These are phyloP conservation scores for Russula lepida DNA, from an alignment of 768 basidiomycete species.

Conservation along the genomic window DNA sequence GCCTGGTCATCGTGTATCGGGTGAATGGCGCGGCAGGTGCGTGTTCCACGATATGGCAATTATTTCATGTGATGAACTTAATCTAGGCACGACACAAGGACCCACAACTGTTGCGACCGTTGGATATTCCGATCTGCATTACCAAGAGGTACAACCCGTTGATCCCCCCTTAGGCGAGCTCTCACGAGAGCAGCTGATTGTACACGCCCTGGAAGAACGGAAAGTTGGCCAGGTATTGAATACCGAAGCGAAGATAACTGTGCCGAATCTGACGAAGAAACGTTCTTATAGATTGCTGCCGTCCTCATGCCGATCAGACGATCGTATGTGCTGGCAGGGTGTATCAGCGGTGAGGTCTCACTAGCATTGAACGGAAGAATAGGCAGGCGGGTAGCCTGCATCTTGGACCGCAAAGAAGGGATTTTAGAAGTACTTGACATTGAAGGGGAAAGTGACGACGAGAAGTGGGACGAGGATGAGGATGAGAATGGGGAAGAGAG, in stretches of 20 bases:
- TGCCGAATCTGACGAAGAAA: constrained; percentile 12
- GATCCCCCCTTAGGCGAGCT: constrained; percentile 47
- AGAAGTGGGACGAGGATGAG: constrained; percentile 12
- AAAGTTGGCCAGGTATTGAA: constrained; percentile 54
- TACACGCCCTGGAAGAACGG: constrained; percentile 45
- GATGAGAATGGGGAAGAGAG: constrained; percentile 15
- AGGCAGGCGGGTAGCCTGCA: constrained; percentile 68
- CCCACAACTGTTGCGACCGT: constrained; percentile 54
- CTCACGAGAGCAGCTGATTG: constrained; percentile 61
- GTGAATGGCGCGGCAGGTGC: constrained; percentile 40
- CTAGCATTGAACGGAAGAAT: constrained; percentile 68
- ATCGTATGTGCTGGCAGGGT: constrained; percentile 46
- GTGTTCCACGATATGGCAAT: constrained; percentile 27
- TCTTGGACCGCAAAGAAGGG: constrained; percentile 55
- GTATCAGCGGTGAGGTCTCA: constrained; percentile 43
- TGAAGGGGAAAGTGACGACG: constrained; percentile 39
- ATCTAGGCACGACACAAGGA: constrained; percentile 33
- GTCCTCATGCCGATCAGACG: constrained; percentile 46
- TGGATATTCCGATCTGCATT: constrained; percentile 52
- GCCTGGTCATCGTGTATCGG: constrained; percentile 56
- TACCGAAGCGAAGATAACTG: constrained; percentile 20
- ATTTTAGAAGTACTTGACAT: constrained; percentile 69
- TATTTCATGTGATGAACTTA: constrained; percentile 15
- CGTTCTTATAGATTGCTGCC: constrained; percentile 38
- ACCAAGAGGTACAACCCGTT: constrained; percentile 42